Evolutionary conservation across 2,329 filamentous ascomycete genomes (phyloP).

Genomic region (Penicillium polonicum): DNA sequence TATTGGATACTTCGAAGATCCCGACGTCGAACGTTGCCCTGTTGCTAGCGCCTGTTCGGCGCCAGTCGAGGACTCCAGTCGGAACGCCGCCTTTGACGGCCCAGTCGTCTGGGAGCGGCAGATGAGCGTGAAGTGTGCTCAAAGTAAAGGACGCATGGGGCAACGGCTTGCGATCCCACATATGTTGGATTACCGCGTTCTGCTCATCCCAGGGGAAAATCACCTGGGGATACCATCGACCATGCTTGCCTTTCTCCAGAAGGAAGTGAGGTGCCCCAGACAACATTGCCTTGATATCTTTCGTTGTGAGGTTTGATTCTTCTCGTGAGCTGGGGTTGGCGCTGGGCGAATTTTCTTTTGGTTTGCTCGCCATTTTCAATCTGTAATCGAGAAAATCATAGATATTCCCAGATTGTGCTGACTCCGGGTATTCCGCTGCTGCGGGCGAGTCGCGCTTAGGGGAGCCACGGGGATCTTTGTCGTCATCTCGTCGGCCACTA

Average conservation of each 20-base stretch:
- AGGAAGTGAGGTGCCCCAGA: conserved; percentile 47
- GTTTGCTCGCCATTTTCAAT: conserved; percentile 13
- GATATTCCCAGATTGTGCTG: conserved; percentile 30
- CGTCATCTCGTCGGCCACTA: neutral
- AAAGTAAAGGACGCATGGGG: conserved; percentile 44
- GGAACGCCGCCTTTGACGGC: conserved; percentile 30
- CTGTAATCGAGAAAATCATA: conserved; percentile 28
- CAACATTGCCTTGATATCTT: conserved; percentile 43
- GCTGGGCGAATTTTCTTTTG: neutral
- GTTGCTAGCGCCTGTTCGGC: conserved; percentile 28
- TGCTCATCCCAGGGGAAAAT: conserved; percentile 47
- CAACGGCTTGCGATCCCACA: conserved; percentile 42
- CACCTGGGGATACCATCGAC: conserved; percentile 44
- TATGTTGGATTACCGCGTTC: conserved; percentile 38
- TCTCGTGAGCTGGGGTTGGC: neutral
- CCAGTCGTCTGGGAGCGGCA: conserved; percentile 43
- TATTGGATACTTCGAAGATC: conserved; percentile 50
- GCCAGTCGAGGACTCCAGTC: conserved; percentile 25
- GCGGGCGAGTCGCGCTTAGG: conserved; percentile 7
- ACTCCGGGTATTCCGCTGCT: conserved; percentile 20
- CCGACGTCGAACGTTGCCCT: conserved; percentile 45
- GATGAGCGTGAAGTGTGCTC: conserved; percentile 46
- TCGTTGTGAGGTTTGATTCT: conserved; percentile 26
- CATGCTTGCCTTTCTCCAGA: conserved; percentile 43
- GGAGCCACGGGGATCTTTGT: conserved; percentile 5